Evolutionary conservation across 495 filamentous ascomycete genomes (phyloP).

Genomic region (Xylaria intraflava): DNA sequence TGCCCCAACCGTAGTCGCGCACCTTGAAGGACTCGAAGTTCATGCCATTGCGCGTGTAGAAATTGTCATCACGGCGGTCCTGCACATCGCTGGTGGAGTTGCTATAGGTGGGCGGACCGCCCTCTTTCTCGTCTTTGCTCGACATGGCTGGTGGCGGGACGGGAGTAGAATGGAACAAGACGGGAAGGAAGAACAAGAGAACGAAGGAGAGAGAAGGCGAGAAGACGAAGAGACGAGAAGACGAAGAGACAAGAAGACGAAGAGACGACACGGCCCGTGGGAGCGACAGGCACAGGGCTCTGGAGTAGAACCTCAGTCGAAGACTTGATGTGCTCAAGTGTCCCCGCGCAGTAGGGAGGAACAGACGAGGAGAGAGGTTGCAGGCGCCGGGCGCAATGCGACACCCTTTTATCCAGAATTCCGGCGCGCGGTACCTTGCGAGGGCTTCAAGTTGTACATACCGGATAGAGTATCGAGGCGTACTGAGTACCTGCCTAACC

Average conservation of each 20-base stretch:
- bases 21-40: constrained; percentile 45
- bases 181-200: neutral
- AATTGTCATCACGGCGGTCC: constrained; percentile 29
- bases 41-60: constrained; percentile 46
- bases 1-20: constrained; percentile 32
- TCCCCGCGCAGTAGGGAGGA: neutral
- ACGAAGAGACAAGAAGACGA: neutral
- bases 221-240: neutral
- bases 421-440: neutral
- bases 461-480: too few relatives aligned
- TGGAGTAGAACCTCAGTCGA: neutral
- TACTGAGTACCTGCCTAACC: too few relatives aligned
- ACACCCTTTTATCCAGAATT: neutral
- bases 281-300: neutral
- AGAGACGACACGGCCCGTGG: neutral
- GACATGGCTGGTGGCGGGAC: constrained; percentile 5
- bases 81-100: neutral
- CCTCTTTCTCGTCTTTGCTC: constrained; percentile 26
- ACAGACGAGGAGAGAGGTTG: neutral
- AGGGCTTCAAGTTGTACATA: neutral
- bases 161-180: neutral
- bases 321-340: neutral
- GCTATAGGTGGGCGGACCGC: constrained; percentile 13
- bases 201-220: neutral
- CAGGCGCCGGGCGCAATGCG: neutral